Percentiles rank a stretch among this genome's conserved stretches.
phyloP scores from a whole-genome alignment of 345 rosid genomes.

The Passiflora organensis region DNA sequence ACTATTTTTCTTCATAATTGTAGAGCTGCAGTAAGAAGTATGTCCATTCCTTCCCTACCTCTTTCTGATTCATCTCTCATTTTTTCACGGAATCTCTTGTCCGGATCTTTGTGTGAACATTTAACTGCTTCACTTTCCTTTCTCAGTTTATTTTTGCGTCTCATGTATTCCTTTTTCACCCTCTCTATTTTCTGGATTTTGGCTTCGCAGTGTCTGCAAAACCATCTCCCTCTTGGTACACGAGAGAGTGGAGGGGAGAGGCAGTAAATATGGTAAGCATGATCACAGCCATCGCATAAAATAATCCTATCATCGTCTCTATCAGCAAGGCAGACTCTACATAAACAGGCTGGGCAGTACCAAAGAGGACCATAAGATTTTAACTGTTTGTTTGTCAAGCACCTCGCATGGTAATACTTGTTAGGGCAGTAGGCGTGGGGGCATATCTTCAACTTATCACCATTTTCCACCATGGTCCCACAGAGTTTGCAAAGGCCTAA shows the following conservation, averaged over 20 bases:
- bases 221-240: slow-evolving; percentile 74
- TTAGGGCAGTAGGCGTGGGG: slow-evolving; percentile 54
- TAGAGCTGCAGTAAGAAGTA: slow-evolving; percentile 78
- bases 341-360: slow-evolving; percentile 94
- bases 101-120: slow-evolving; percentile 6
- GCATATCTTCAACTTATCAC: slow-evolving; percentile 50
- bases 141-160: slow-evolving; percentile 25
- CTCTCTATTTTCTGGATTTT: slow-evolving; percentile 47
- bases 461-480: slow-evolving; percentile 35
- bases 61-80: slow-evolving; percentile 29
- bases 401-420: slow-evolving; percentile 72
- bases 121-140: slow-evolving; percentile 19
- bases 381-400: slow-evolving; percentile 64
- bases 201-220: slow-evolving; percentile 59
- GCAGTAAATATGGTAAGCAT: slow-evolving; percentile 85
- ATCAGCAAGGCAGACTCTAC: slow-evolving; percentile 70
- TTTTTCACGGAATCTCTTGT: slow-evolving; percentile 1
- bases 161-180: slow-evolving; percentile 43
- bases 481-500: slow-evolving; percentile 50
- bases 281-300: slow-evolving; percentile 88
- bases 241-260: slow-evolving; percentile 53
- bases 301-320: slow-evolving; percentile 73
- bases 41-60: slow-evolving; percentile 59
- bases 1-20: slow-evolving; percentile 36
- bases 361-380: slow-evolving; percentile 54